A percentile compares a stretch with the other conserved stretches of the same genome.
Conservation (phyloP, 2,329 filamentous ascomycete species). For the Setomelanomma holmii region DNA sequence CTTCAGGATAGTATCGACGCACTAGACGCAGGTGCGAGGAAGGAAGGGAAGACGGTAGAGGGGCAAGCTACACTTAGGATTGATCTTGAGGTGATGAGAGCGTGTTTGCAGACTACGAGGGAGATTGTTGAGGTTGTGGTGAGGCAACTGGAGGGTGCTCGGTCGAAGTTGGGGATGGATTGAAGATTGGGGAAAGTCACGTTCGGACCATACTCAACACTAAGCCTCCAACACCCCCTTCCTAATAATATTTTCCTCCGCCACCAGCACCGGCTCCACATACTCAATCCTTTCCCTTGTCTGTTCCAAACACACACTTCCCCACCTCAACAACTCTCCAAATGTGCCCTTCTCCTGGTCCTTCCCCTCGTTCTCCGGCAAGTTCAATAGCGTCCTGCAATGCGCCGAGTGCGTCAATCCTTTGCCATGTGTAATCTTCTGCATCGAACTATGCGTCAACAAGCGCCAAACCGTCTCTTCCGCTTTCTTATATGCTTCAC, state of each 20-base stretch:
- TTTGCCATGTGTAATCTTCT: constrained; percentile 50
- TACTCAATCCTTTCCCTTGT: constrained; percentile 36
- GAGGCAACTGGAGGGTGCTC: too few relatives aligned
- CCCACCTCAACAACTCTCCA: constrained; percentile 47
- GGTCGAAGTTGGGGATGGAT: too few relatives aligned
- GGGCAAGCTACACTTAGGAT: too few relatives aligned
- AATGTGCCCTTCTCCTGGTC: constrained; percentile 45
- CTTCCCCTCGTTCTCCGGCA: constrained; percentile 40
- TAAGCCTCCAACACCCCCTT: constrained; percentile 27
- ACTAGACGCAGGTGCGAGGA: too few relatives aligned
- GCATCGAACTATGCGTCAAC: constrained; percentile 40
- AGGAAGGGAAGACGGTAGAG: too few relatives aligned
- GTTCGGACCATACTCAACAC: background rate
- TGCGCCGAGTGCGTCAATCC: constrained; percentile 28
- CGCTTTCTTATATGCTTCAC: constrained; percentile 36
- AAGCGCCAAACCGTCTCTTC: constrained; percentile 37
- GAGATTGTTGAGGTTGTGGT: too few relatives aligned
- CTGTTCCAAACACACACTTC: constrained; percentile 46
- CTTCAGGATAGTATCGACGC: too few relatives aligned
- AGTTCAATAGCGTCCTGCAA: constrained; percentile 40
- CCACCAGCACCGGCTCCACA: constrained; percentile 22
- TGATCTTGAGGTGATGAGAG: too few relatives aligned
- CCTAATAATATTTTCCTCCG: constrained; percentile 18
- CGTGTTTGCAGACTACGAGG: too few relatives aligned
- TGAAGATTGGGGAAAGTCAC: too few relatives aligned